Base-by-base conservation (phyloP, 2,329 filamentous ascomycete genomes). In the Talaromyces sp. region DNA sequence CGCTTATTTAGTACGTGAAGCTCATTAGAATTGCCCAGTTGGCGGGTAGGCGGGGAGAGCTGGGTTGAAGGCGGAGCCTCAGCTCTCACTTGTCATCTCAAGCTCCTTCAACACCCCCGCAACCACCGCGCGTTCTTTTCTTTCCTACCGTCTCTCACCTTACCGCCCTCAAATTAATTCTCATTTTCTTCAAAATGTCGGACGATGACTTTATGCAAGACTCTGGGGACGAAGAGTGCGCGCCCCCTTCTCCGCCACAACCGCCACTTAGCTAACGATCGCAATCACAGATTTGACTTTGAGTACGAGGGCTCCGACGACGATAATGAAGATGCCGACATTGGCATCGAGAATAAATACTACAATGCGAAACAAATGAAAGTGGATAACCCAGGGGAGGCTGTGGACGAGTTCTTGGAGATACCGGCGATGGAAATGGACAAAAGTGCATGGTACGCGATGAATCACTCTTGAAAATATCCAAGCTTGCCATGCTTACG, bases 281-380 rank as follows among this genome's bases (percentile, higher is more conserved):
- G 33, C 29, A 14, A 48, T 22, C 24, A 32, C 52, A 90, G 88
- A 66, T 91, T 97, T 70, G 94, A 97, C 76, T 97, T 97, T 72
- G 93, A 97, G 69, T 97, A 97, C 75, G 93, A 97, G 71, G 94
- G 91, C 65, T 91, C 91, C 61, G 91, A 96, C 51, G 91, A 94
- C 44, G 90, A 94, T 44, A 90, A 95, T 39, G 88, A 96, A 52
- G 86, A 84, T 29, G 91, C 87, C 52, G 91, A 97, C 71, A 89
- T 97, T 65, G 91, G 93, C 63, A 95, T 97, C 71, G 94, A 99
- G 73, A 99, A 99, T 80, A 97, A 96, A 77, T 99, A 99, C 80
- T 99, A 97, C 82, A 97, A 97, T 75, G 94, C 94, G 39, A 99
- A 99, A 77, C 93, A 97, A 77, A 86, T 96, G 70, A 99, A 97